Evolutionary conservation across 2,329 filamentous ascomycete genomes (phyloP).

Genomic region (Sclerotinia spermophila): DNA sequence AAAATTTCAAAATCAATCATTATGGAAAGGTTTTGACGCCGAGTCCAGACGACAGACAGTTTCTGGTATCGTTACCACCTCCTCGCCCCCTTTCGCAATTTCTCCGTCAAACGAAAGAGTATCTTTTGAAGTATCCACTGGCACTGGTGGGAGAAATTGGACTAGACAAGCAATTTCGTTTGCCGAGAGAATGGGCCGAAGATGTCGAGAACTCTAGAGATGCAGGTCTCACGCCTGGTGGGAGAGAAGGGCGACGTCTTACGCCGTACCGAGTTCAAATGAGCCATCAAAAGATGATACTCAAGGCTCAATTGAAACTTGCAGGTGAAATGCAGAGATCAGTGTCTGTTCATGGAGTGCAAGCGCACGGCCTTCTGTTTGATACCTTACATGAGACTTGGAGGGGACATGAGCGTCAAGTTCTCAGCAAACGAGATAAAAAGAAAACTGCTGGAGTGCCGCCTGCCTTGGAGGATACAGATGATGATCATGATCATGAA

Average conservation of each 20-base stretch:
- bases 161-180: conserved; percentile 71
- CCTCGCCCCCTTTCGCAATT: conserved; percentile 59
- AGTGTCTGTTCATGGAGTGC: conserved; percentile 71
- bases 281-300: conserved; percentile 63
- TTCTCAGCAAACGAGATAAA: conserved; percentile 57
- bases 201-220: conserved; percentile 42
- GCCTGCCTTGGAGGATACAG: conserved; percentile 37
- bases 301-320: conserved; percentile 65
- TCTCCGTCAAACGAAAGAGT: conserved; percentile 51
- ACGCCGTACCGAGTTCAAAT: conserved; percentile 65
- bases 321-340: conserved; percentile 67
- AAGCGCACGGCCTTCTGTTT: conserved; percentile 57
- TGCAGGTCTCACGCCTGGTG: conserved; percentile 59
- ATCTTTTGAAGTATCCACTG: conserved; percentile 54
- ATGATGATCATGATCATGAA: conserved; percentile 38
- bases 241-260: conserved; percentile 64
- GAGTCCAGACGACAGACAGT: conserved; percentile 44
- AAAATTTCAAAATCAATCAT: conserved; percentile 50
- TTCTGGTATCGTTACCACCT: conserved; percentile 52
- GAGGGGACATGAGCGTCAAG: conserved; percentile 64
- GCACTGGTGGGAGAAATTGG: conserved; percentile 76
- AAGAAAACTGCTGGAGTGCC: conserved; percentile 44
- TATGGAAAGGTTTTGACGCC: conserved; percentile 64
- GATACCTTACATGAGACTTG: conserved; percentile 63
- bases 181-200: conserved; percentile 58